Evolutionary conservation across 345 rosid species (phyloP), one percentile per base, ranked within the genome.

Genomic region (Microthlaspi erraticum): DNA sequence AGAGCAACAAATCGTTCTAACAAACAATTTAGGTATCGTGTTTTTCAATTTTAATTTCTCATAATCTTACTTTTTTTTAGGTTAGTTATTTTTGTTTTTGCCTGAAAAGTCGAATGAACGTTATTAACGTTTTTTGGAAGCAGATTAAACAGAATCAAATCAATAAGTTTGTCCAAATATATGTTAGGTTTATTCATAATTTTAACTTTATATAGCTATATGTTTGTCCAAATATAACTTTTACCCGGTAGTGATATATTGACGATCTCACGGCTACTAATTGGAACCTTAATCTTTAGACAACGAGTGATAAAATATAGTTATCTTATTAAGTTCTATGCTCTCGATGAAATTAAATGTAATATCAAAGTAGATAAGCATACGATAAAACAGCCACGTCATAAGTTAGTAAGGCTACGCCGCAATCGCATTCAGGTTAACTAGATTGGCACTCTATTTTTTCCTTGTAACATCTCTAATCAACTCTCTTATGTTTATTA

Each of bases 391-490:
- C 14, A 44, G 73, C 26, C 56, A 57, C 37, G 65, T 54, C 12
- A 33, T 17, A 26, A 10, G 41, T 39, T 32, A 26, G 61, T 12
- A 54, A 54, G 14, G 26, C 36, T 33, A 4, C 14, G 42, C 32
- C 31, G 19, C 31, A 32, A 68, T 37, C 34, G 14, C 36, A 20
- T 49, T 49, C 36, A 44, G 63, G 53, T 68, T 43, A 32, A 68
- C 44, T 43, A 43, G 32, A 66, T 41, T 66, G 32, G 7, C 26
- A 52, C 29, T 10, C n/a, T 12, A 13, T 39, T 60, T 52, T 53
- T 6, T 23, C 17, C 17, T 42, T 26, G 8, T 19, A 62, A n/a
- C 7, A 20, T 5, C 45, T 57, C 39, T 38, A 8, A 65, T 20
- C 8, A 8, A 11, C 48, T 64, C 33, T 19, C 56, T 33, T 33